Evolutionary conservation across 768 basidiomycete species (phyloP), one percentile per base, ranked within the genome.

Genomic region (Guyanaporus albipodus): DNA sequence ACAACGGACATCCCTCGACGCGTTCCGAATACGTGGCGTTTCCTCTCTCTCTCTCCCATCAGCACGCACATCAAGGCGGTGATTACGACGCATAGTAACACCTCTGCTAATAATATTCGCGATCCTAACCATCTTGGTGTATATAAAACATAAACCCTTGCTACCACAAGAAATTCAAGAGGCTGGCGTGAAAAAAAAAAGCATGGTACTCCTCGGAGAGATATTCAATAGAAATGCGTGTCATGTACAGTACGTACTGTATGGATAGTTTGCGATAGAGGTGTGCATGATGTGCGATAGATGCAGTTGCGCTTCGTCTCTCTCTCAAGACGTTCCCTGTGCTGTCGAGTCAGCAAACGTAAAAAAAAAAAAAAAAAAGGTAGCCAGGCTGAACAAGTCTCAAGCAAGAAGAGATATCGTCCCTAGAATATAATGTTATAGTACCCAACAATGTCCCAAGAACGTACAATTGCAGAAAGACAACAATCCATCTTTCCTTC

Each of bases 381-480:
- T 63, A 33, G 35, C 55, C 53, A n/a, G 36, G 35, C 34, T 47
- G 29, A 46, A 42, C 33, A 36, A n/a, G 35, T 34, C 53, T 54
- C 38, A 54, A 64, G 60, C 63, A 67, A 62, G 48, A 42, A 56
- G 55, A 58, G 43, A 59, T 46, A 59, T 59, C 44, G 41, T 63
- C 53, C 63, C 66, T 65, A 53, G 54, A 62, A 58, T 67, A 62
- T 63, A 65, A 65, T 59, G 65, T 64, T 65, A 66, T 65, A 50
- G 46, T 56, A 55, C 39, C 49, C 52, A 67, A 63, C 55, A 64
- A 54, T 60, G 63, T 67, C 66, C 63, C 63, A 67, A 67, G 53
- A 64, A 66, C 58, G 38, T 65, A 65, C 61, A 64, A 38, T 49
- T 43, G 45, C 51, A 51, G 48, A 55, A 54, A 44, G 45, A 50